phyloP scores from a whole-genome alignment of 352 stramenopile species.

The Phytopythium ostracodes region DNA sequence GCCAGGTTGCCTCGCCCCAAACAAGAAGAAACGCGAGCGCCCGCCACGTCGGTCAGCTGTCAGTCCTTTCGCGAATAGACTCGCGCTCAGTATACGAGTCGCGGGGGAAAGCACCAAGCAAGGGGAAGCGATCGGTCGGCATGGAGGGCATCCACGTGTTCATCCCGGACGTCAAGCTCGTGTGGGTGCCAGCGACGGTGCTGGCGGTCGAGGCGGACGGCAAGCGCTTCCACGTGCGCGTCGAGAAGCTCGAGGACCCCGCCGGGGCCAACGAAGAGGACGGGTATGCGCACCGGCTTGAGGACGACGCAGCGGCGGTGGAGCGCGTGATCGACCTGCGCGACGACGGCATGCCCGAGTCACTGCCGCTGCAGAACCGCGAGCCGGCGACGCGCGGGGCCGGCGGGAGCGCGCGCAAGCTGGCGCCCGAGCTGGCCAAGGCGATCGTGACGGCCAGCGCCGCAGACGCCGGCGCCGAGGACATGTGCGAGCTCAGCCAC shows the following conservation, averaged over 20 bases:
- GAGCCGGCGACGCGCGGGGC: conserved; percentile 2
- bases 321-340: conserved; percentile 67
- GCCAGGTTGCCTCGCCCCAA: background rate
- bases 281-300: background rate
- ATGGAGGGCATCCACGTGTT: conserved; percentile 85
- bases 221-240: conserved; percentile 64
- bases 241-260: conserved; percentile 24
- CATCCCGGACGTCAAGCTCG: conserved; percentile 71
- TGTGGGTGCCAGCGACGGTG: conserved; percentile 82
- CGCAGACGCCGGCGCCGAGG: conserved; percentile 49
- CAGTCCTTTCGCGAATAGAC: background rate
- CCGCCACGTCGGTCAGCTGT: background rate
- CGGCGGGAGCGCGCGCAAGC: conserved; percentile 5
- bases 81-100: background rate
- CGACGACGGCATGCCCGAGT: conserved; percentile 69
- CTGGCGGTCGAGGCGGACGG: conserved; percentile 51
- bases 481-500: conserved; percentile 85
- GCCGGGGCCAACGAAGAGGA: conserved; percentile 9
- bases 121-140: background rate
- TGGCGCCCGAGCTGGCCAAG: conserved; percentile 11
- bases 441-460: conserved; percentile 24
- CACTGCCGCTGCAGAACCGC: conserved; percentile 72
- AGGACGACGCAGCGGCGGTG: conserved; percentile 23
- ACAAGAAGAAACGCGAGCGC: background rate
- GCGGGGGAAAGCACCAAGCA: background rate